These are phyloP conservation scores for Cardiosporidium cionae DNA, from an alignment of 169 alveolate genomes.

Conservation along the genomic window DNA sequence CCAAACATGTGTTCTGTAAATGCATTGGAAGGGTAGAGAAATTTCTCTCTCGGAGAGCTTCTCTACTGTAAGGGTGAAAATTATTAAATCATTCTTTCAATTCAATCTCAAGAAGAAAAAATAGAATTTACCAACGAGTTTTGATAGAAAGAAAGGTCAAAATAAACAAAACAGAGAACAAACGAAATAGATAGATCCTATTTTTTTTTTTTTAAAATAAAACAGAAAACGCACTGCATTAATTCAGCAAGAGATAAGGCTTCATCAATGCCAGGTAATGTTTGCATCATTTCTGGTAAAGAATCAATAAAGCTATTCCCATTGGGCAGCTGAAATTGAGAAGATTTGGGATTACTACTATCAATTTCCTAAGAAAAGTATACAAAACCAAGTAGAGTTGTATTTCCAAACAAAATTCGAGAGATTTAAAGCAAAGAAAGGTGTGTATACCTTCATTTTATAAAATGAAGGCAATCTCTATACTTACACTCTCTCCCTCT, in stretches of 20 bases:
- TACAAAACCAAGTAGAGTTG: not conserved
- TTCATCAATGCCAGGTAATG: constrained; percentile 98
- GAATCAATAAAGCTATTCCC: constrained; percentile 43
- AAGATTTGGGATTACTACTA: constrained; percentile 56
- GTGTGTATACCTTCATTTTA: not conserved
- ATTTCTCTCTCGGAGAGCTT: too few species aligned
- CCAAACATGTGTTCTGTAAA: too few species aligned
- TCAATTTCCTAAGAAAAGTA: constrained; percentile 74
- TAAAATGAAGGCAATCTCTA: not conserved
- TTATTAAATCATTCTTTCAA: too few species aligned
- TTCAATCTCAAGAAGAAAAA: not conserved
- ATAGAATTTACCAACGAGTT: not conserved
- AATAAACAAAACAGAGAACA: too few species aligned
- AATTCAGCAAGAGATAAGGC: constrained; percentile 94
- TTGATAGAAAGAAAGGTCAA: not conserved
- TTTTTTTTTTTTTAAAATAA: not conserved
- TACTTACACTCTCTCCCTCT: too few species aligned
- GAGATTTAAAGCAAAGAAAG: not conserved
- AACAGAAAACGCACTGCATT: constrained; percentile 57
- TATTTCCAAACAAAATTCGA: not conserved
- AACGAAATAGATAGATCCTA: too few species aligned
- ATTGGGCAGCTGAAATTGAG: constrained; percentile 56
- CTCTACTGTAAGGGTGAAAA: too few species aligned
- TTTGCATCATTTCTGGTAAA: constrained; percentile 81
- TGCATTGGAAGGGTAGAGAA: too few species aligned